These are phyloP conservation scores for Pythium graminicola DNA, from an alignment of 352 stramenopile genomes.

Conservation along the genomic window DNA sequence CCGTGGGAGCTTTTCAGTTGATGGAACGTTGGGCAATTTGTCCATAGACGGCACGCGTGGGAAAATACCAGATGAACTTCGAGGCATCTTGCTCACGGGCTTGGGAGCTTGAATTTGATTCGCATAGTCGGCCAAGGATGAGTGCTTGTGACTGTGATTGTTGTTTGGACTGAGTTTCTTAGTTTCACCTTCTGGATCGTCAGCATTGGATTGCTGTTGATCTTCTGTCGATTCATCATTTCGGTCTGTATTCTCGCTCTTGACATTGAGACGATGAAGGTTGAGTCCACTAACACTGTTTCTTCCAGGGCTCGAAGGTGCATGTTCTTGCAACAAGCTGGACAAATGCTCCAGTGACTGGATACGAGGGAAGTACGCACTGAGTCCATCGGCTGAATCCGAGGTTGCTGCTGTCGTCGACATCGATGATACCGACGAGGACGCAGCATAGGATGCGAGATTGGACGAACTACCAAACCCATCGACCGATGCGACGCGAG, in stretches of 20 bases:
- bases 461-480: conserved; percentile 44
- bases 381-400: conserved; percentile 38
- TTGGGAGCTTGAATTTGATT: conserved; percentile 75
- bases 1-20: conserved; percentile 55
- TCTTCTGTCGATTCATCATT: background rate
- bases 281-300: background rate
- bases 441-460: conserved; percentile 12
- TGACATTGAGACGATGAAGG: conserved; percentile 5
- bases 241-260: background rate
- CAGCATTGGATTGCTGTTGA: background rate
- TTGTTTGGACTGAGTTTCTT: conserved; percentile 38
- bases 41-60: conserved; percentile 70
- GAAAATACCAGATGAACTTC: conserved; percentile 74
- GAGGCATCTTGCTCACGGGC: conserved; percentile 70
- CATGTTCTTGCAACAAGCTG: conserved; percentile 59
- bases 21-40: conserved; percentile 48
- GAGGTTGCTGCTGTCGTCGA: conserved; percentile 8
- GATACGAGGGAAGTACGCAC: conserved; percentile 68
- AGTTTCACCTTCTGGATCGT: conserved; percentile 13
- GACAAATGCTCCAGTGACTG: conserved; percentile 75
- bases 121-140: conserved; percentile 24
- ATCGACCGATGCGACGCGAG: conserved; percentile 74
- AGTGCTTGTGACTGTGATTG: conserved; percentile 3
- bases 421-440: conserved; percentile 4
- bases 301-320: conserved; percentile 34